These are phyloP conservation scores for Alternaria sp. DNA, from an alignment of 2,329 filamentous ascomycete species.

Conservation along the genomic window DNA sequence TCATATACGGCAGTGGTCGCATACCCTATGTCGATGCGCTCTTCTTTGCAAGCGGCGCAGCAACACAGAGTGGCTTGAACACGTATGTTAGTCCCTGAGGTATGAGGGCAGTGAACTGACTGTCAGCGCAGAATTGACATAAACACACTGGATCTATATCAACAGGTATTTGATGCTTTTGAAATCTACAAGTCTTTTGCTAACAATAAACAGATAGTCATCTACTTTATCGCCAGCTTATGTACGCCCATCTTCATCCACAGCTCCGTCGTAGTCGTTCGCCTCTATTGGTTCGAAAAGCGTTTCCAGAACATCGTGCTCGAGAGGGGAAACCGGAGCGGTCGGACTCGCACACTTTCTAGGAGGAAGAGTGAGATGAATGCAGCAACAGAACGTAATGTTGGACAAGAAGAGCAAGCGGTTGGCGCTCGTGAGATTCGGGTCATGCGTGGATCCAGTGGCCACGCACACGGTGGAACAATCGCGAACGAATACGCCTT, in stretches of 20 bases:
- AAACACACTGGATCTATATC: constrained; percentile 55
- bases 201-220: constrained; percentile 47
- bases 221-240: constrained; percentile 45
- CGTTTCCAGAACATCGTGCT: constrained; percentile 84
- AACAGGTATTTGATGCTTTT: constrained; percentile 46
- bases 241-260: constrained; percentile 53
- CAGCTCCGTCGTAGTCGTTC: constrained; percentile 83
- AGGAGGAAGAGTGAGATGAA: constrained; percentile 57
- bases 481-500: constrained; percentile 58
- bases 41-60: constrained; percentile 82
- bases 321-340: constrained; percentile 65
- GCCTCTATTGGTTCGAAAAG: constrained; percentile 98
- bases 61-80: constrained; percentile 93
- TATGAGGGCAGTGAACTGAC: constrained; percentile 20
- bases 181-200: neutral
- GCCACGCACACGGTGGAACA: constrained; percentile 61
- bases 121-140: constrained; percentile 52
- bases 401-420: constrained; percentile 63
- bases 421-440: constrained; percentile 71
- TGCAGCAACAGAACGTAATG: constrained; percentile 52
- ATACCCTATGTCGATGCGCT: constrained; percentile 85
- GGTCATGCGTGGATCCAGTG: constrained; percentile 66
- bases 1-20: constrained; percentile 71
- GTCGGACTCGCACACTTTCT: constrained; percentile 69
- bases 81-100: constrained; percentile 55